Percentiles rank a stretch among this genome's conserved stretches.
phyloP scores from a whole-genome alignment of 805 yeast genomes.

The Candida ascalaphidarum region DNA sequence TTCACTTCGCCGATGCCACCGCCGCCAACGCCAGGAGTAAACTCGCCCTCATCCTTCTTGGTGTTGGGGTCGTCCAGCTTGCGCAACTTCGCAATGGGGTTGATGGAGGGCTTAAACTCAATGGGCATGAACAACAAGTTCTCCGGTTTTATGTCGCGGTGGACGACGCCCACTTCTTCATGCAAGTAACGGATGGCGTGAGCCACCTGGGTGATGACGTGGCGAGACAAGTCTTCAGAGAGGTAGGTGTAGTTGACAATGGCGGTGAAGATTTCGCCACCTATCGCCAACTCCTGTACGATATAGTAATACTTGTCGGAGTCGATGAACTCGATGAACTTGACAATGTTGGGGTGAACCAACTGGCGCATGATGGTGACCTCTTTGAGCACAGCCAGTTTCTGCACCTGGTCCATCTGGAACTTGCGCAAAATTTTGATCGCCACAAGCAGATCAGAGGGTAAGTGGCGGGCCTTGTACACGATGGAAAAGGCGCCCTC shows the following conservation, averaged over 20 bases:
- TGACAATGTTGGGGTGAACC: slow-evolving; percentile 56
- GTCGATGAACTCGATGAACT: slow-evolving; percentile 59
- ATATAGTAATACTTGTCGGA: slow-evolving; percentile 54
- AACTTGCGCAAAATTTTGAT: slow-evolving; percentile 59
- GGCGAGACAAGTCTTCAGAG: slow-evolving; percentile 56
- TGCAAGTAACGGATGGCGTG: slow-evolving; percentile 62
- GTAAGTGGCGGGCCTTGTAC: slow-evolving; percentile 44
- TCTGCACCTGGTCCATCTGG: slow-evolving; percentile 53
- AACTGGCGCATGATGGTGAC: slow-evolving; percentile 66
- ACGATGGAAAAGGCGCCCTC: slow-evolving; percentile 82
- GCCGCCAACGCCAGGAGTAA: slow-evolving; percentile 74
- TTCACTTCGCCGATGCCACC: slow-evolving; percentile 88
- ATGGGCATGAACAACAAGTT: slow-evolving; percentile 61
- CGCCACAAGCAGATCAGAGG: slow-evolving; percentile 37
- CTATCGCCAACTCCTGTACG: slow-evolving; percentile 63
- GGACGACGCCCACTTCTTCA: slow-evolving; percentile 68
- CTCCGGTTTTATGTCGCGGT: slow-evolving; percentile 79
- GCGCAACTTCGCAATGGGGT: slow-evolving; percentile 33
- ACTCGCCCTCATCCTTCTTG: slow-evolving; percentile 84
- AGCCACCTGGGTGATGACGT: slow-evolving; percentile 56
- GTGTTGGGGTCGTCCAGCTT: slow-evolving; percentile 60
- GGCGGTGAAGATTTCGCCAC: slow-evolving; percentile 70
- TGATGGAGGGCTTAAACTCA: slow-evolving; percentile 36
- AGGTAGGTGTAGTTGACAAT: slow-evolving; percentile 61
- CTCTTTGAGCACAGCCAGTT: slow-evolving; percentile 70